Evolutionary conservation across 495 filamentous ascomycete species (phyloP), one percentile per base, ranked within the genome.

Genomic region (Annulohypoxylon maeteangense): DNA sequence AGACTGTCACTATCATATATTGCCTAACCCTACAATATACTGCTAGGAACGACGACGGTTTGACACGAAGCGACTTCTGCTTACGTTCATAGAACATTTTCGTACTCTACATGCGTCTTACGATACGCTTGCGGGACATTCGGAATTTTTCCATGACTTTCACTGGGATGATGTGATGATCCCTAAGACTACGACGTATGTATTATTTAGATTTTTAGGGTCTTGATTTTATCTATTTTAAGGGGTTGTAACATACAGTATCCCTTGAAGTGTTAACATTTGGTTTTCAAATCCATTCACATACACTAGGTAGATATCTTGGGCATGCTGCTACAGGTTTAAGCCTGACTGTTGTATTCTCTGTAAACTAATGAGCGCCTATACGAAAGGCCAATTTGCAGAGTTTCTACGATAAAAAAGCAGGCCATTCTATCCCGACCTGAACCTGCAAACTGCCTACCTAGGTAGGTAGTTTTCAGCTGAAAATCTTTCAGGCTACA

Each of bases 21-120:
- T 87, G 2, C 84, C 83, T 2, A 87, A 87, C 65, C 84, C 84
- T 1, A 86, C 83, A 0, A 71, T 78, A 1, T 81, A 81, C 58
- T 74, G 72, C 42, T 86, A 82, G 83, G 80, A 85, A 59, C 81
- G 79, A 36, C 78, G 79, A 40, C 78, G 74, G 29, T 81, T 84
- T 62, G 73, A 76, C 65, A 62, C 81, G 7, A 72, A 74, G 16
- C 69, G 69, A 25, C 67, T 82, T 1, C 68, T 84, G n/a, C 61
- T 55, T 0, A 76, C 77, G 4, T 83, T 75, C 69, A 29, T 45
- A 18, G 77, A 70, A 12, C 72, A 72, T 22, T 31, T 53, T 10
- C 29, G 4, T 14, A 32, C n/a, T 16, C 71, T 80, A 10, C 23
- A 20, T 2, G 67, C 74, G 27, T 18, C 48, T 5, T 65, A 62